Evolutionary conservation across 2,329 filamentous ascomycete genomes (phyloP).

Genomic region (Cordyceps javanica): DNA sequence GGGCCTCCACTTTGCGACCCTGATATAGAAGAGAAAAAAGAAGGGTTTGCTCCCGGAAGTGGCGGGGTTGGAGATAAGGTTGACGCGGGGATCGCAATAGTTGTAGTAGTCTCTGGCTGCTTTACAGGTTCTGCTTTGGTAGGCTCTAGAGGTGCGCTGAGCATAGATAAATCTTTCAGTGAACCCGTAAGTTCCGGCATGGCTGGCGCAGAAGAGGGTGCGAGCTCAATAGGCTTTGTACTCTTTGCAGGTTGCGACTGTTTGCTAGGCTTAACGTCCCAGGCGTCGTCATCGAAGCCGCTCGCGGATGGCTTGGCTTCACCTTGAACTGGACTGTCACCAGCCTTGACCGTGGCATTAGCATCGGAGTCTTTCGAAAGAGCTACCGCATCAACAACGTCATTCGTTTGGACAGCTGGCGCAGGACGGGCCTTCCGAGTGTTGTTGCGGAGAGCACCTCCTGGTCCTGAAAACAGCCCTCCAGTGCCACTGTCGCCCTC

Average conservation of each 20-base stretch:
- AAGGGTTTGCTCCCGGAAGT: constrained; percentile 49
- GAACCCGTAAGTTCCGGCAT: constrained; percentile 60
- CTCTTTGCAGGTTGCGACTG: constrained; percentile 30
- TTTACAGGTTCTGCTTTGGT: constrained; percentile 32
- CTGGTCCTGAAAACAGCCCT: constrained; percentile 86
- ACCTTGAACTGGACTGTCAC: constrained; percentile 16
- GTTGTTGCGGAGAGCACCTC: constrained; percentile 88
- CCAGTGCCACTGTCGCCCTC: constrained; percentile 54
- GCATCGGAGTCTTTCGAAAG: constrained; percentile 56
- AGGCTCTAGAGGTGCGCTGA: constrained; percentile 47
- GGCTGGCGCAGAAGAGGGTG: constrained; percentile 28
- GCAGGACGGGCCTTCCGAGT: constrained; percentile 86
- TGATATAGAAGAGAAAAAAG: constrained; percentile 44
- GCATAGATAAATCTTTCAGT: constrained; percentile 51
- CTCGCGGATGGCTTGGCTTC: constrained; percentile 27
- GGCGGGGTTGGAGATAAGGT: constrained; percentile 34
- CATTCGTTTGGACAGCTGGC: constrained; percentile 77
- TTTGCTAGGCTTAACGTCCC: constrained; percentile 85
- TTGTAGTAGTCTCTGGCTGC: constrained; percentile 19
- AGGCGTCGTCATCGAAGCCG: constrained; percentile 94
- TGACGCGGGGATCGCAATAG: constrained; percentile 22
- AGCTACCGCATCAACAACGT: constrained; percentile 80
- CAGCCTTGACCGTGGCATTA: constrained; percentile 19
- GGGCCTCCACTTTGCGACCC: constrained; percentile 17
- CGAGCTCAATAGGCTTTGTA: constrained; percentile 14